Percentiles rank a stretch among this genome's conserved stretches.
Evolutionary conservation across 208 protist genomes (phyloP).

Genomic region (Acanthamoeba sp.): DNA sequence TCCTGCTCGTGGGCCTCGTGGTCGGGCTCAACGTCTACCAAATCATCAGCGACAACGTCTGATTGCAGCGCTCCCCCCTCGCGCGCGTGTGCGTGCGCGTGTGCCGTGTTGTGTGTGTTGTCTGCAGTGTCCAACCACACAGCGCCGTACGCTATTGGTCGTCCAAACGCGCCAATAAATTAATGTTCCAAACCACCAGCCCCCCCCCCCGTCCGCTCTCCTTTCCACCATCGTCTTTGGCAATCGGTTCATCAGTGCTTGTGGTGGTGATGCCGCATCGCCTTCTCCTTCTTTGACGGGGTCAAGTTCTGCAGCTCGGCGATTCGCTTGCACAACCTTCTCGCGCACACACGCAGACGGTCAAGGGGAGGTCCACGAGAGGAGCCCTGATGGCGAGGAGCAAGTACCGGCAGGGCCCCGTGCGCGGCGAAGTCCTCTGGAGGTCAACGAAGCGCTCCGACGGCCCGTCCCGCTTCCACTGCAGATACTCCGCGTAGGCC

Average conservation of each 20-base stretch:
- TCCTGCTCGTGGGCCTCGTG: slow-evolving; percentile 20
- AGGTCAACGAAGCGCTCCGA: slow-evolving; percentile 64
- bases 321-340: slow-evolving; percentile 30
- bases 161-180: neutral
- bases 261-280: slow-evolving; percentile 45
- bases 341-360: no score
- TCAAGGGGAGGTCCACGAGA: no score
- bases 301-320: slow-evolving; percentile 29
- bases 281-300: neutral
- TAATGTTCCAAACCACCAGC: neutral
- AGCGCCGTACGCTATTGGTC: neutral
- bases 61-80: neutral
- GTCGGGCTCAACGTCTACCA: slow-evolving; percentile 48
- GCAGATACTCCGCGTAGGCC: slow-evolving; percentile 77
- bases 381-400: no score
- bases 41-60: neutral
- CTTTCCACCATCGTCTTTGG: neutral
- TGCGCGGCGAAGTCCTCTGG: slow-evolving; percentile 61
- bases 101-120: neutral
- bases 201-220: no score
- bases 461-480: slow-evolving; percentile 77
- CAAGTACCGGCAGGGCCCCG: slow-evolving; percentile 33
- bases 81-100: neutral
- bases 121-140: neutral
- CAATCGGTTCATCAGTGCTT: neutral